Evolutionary conservation across 1,284 basidiomycete species (phyloP).

Genomic region (Cystobasidiaceae sp.): DNA sequence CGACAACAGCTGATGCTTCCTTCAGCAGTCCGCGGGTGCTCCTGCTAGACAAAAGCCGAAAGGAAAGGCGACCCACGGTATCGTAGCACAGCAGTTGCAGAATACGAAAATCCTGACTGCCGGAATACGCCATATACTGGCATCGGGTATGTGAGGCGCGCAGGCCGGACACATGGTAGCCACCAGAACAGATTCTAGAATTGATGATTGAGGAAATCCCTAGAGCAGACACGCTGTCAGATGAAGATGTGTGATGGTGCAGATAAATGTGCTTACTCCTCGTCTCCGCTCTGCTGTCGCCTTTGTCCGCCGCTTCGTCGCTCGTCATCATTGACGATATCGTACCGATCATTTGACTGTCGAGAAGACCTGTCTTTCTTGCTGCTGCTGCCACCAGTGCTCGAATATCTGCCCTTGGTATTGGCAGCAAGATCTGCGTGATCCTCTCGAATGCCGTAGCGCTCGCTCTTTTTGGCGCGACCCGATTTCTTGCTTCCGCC

Average conservation of each 20-base stretch:
- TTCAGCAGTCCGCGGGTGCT: too few relatives aligned
- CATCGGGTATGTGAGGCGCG: too few relatives aligned
- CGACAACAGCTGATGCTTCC: too few relatives aligned
- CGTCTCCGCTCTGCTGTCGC: background rate
- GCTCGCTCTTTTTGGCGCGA: conserved; percentile 24
- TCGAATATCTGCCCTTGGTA: too few relatives aligned
- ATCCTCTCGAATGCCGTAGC: conserved; percentile 21
- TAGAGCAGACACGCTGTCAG: too few relatives aligned
- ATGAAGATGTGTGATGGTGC: too few relatives aligned
- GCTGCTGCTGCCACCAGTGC: background rate
- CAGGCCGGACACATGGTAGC: background rate
- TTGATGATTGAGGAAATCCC: conserved; percentile 27
- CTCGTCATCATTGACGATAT: conserved; percentile 20
- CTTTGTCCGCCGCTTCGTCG: background rate
- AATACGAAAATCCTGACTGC: too few relatives aligned
- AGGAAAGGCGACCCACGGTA: too few relatives aligned
- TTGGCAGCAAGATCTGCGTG: conserved; percentile 8
- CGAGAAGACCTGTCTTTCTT: too few relatives aligned
- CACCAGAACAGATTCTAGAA: conserved; percentile 1
- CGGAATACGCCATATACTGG: too few relatives aligned
- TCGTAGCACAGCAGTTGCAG: too few relatives aligned
- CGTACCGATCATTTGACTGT: conserved; percentile 6
- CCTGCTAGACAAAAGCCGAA: too few relatives aligned
- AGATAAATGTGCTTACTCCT: conserved; percentile 18
- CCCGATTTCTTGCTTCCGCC: conserved; percentile 24